Percentiles rank a stretch among this genome's conserved stretches.
phyloP scores from a whole-genome alignment of 257 asterid species.

The Penstemon eatonii region DNA sequence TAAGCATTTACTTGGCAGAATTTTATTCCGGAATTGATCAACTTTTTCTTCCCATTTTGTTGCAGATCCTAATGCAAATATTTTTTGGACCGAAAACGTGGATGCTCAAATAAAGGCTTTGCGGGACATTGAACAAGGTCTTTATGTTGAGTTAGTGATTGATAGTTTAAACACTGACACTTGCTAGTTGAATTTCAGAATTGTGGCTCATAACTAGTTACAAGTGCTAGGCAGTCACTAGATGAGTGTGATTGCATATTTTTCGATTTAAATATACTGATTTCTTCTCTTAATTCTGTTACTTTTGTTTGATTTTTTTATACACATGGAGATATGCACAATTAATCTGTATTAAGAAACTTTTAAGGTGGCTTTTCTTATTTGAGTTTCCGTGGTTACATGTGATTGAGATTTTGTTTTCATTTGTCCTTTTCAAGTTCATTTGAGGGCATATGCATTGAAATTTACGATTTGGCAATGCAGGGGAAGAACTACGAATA shows the following conservation, averaged over 20 bases:
- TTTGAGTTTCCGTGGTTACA: too few relatives aligned
- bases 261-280: background rate
- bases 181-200: background rate
- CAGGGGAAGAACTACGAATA: slow-evolving; percentile 83
- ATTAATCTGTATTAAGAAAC: too few relatives aligned
- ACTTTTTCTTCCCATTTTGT: slow-evolving; percentile 3
- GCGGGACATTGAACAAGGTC: slow-evolving; percentile 75
- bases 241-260: slow-evolving; percentile 5
- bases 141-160: slow-evolving; percentile 20
- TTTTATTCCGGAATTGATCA: background rate
- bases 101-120: slow-evolving; percentile 67
- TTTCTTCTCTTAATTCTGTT: too few relatives aligned
- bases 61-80: slow-evolving; percentile 84
- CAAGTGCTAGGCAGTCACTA: background rate
- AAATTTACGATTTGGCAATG: slow-evolving; percentile 25
- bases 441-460: background rate
- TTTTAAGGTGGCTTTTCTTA: too few relatives aligned
- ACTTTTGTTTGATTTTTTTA: too few relatives aligned
- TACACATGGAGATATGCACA: too few relatives aligned
- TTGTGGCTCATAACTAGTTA: slow-evolving; percentile 8
- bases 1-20: background rate
- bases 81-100: slow-evolving; percentile 64
- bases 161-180: slow-evolving; percentile 2
- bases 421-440: background rate
- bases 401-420: too few relatives aligned